Conservation (phyloP, 2,329 filamentous ascomycete genomes). For the Fusarium scirpi region DNA sequence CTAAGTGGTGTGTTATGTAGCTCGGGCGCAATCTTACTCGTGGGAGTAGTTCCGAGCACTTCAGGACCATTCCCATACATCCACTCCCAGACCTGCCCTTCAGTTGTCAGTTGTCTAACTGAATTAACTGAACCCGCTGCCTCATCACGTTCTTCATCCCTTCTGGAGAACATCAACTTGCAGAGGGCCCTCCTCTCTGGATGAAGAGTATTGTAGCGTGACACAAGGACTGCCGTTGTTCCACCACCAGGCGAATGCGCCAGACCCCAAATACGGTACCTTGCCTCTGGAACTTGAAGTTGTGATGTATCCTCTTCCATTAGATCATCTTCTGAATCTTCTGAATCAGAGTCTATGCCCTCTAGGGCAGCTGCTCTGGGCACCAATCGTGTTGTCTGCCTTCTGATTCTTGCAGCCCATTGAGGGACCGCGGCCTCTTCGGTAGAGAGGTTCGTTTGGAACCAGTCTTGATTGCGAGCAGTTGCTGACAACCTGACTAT, state of each 20-base stretch:
- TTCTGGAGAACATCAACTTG: slow-evolving; percentile 55
- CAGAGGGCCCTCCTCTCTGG: slow-evolving; percentile 58
- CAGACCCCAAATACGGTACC: slow-evolving; percentile 67
- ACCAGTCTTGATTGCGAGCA: slow-evolving; percentile 64
- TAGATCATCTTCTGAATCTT: slow-evolving; percentile 48
- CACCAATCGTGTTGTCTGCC: slow-evolving; percentile 58
- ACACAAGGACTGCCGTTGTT: slow-evolving; percentile 63
- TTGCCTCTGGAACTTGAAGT: slow-evolving; percentile 61
- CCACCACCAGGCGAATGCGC: slow-evolving; percentile 64
- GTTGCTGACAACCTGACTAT: slow-evolving; percentile 66
- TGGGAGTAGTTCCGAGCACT: slow-evolving; percentile 56
- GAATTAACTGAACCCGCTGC: neutral
- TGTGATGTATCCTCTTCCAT: slow-evolving; percentile 51
- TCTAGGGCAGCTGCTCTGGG: slow-evolving; percentile 60
- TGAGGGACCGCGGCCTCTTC: slow-evolving; percentile 49
- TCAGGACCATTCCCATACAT: slow-evolving; percentile 67
- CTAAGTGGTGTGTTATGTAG: slow-evolving; percentile 47
- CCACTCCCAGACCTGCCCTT: slow-evolving; percentile 68
- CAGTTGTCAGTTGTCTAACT: slow-evolving; percentile 55
- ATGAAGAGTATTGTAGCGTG: slow-evolving; percentile 61
- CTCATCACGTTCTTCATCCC: slow-evolving; percentile 27
- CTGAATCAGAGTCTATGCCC: slow-evolving; percentile 51
- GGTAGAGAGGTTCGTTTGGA: slow-evolving; percentile 61
- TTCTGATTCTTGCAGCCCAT: slow-evolving; percentile 63
- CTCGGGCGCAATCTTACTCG: slow-evolving; percentile 31